Percentiles rank a stretch among this genome's conserved stretches.
Evolutionary conservation across 1,284 basidiomycete genomes (phyloP).

Genomic region (Cryptococcus sp.): DNA sequence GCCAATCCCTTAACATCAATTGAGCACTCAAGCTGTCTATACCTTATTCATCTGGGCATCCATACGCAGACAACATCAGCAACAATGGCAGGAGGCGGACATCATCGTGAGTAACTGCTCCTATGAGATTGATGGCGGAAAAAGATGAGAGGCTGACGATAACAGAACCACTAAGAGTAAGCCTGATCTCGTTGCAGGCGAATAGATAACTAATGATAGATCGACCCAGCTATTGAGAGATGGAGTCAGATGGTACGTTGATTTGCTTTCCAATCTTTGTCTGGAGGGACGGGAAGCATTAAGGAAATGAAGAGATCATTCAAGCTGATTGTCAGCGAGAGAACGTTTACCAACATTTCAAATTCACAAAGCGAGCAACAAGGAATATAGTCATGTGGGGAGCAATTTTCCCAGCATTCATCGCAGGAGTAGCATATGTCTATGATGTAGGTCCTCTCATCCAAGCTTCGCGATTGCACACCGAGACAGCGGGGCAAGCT

Average conservation of each 20-base stretch:
- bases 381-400: slow-evolving; percentile 34
- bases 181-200: background rate
- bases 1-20: too few species aligned
- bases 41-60: too few species aligned
- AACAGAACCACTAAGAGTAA: slow-evolving; percentile 39
- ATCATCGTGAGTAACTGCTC: slow-evolving; percentile 21
- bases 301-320: background rate
- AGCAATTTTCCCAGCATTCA: slow-evolving; percentile 35
- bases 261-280: slow-evolving; percentile 14
- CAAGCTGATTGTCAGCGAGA: slow-evolving; percentile 58
- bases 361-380: slow-evolving; percentile 63
- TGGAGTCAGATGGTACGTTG: slow-evolving; percentile 65
- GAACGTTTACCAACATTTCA: slow-evolving; percentile 70
- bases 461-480: background rate
- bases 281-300: background rate
- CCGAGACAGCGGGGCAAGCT: background rate
- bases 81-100: slow-evolving; percentile 44
- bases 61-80: background rate
- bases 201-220: slow-evolving; percentile 45
- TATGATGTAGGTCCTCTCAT: slow-evolving; percentile 35
- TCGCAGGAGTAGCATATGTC: slow-evolving; percentile 22
- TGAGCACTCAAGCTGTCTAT: too few species aligned
- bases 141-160: slow-evolving; percentile 1
- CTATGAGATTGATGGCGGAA: background rate
- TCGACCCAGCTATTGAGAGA: slow-evolving; percentile 73